A percentile compares a stretch with the other conserved stretches of the same genome.
Conservation (phyloP, 116 monocot species). For the Papilionanthe hybrid region DNA sequence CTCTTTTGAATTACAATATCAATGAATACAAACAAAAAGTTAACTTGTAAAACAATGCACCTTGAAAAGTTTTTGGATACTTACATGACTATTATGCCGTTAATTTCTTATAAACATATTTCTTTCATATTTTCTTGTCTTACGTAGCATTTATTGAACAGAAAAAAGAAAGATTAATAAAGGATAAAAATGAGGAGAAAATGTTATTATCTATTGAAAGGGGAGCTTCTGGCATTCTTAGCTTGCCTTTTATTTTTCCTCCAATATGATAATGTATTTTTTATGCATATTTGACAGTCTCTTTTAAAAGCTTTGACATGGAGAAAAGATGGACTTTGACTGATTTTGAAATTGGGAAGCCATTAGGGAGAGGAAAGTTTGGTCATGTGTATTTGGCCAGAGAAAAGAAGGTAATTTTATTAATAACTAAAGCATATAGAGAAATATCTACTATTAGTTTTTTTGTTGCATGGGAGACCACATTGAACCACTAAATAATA, state of each 20-base stretch:
- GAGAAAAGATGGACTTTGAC: slow-evolving; percentile 84
- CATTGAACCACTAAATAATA: neutral
- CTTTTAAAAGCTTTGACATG: slow-evolving; percentile 19
- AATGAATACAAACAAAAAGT: too few relatives aligned
- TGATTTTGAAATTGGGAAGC: slow-evolving; percentile 93
- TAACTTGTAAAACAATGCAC: too few relatives aligned
- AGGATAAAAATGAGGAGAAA: neutral
- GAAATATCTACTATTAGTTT: neutral
- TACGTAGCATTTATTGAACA: neutral
- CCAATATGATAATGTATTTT: neutral
- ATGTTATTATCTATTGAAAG: neutral
- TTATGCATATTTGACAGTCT: slow-evolving; percentile 22
- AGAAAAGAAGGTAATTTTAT: slow-evolving; percentile 66
- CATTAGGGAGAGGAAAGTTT: slow-evolving; percentile 97
- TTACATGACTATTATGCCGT: neutral
- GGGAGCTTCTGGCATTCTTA: neutral
- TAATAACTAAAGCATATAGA: neutral
- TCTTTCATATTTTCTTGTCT: neutral
- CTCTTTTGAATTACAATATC: too few relatives aligned
- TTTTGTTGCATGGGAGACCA: neutral
- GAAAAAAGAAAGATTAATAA: neutral
- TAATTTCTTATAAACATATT: neutral
- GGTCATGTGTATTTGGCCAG: slow-evolving; percentile 95
- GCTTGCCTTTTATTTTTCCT: neutral
- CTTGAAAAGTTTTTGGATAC: too few relatives aligned